Conservation (phyloP, 192 early-diverging fungal genomes). For the Backusella psychrophila region DNA sequence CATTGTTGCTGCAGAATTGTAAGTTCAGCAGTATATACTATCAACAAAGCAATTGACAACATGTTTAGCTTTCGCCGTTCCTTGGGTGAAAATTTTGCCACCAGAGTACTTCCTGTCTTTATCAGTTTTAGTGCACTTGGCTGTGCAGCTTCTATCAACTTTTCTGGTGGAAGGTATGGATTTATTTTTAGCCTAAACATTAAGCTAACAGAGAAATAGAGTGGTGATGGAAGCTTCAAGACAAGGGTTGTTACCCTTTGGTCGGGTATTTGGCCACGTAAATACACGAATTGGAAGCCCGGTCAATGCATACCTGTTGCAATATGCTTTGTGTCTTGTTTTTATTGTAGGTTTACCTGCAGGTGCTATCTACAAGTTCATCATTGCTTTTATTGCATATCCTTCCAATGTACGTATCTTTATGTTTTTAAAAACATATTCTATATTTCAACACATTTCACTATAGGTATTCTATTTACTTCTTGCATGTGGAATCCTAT, state of each 20-base stretch:
- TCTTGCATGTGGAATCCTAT: slow-evolving; percentile 8
- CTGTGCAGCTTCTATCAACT: slow-evolving; percentile 19
- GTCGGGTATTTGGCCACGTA: slow-evolving; percentile 21
- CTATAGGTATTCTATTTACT: slow-evolving; percentile 16
- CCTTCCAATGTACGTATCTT: slow-evolving; percentile 14
- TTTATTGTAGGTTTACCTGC: slow-evolving; percentile 30
- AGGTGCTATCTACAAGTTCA: slow-evolving; percentile 30
- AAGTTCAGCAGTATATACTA: background rate
- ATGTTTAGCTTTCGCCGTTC: slow-evolving; percentile 19
- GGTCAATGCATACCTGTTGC: slow-evolving; percentile 24
- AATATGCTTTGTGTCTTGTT: slow-evolving; percentile 18
- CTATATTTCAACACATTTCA: background rate
- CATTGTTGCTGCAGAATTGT: slow-evolving; percentile 31
- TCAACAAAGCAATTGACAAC: background rate
- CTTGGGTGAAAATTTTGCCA: slow-evolving; percentile 24
- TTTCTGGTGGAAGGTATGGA: background rate
- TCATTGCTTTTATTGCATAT: slow-evolving; percentile 30
- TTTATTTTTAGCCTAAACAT: background rate
- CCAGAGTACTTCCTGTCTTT: slow-evolving; percentile 25
- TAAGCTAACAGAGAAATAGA: slow-evolving; percentile 2
- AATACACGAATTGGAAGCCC: slow-evolving; percentile 18
- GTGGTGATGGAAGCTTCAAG: slow-evolving; percentile 30
- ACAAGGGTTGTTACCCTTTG: slow-evolving; percentile 28
- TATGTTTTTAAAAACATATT: background rate
- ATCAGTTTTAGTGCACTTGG: slow-evolving; percentile 29